Evolutionary conservation across 2,329 filamentous ascomycete species (phyloP).

Genomic region (Claviceps humidiphila): DNA sequence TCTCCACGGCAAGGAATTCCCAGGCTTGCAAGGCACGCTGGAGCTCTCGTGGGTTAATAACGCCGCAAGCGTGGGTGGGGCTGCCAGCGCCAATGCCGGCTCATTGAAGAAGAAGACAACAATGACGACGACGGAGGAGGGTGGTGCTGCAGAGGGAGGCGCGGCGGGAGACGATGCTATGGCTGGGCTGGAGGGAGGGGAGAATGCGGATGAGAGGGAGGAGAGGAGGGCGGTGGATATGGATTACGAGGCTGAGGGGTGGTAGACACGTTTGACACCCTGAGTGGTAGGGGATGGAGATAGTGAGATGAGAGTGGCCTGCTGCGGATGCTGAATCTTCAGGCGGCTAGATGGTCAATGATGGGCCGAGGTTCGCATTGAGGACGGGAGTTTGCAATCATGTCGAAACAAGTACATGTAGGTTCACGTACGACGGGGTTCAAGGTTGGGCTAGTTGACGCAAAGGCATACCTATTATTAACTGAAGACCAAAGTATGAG

Average conservation of each 20-base stretch:
- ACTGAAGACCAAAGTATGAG: too few species aligned
- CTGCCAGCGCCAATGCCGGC: slow-evolving; percentile 3
- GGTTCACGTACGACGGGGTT: too few species aligned
- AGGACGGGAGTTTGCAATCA: too few species aligned
- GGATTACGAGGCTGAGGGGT: slow-evolving; percentile 38
- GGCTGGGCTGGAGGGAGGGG: slow-evolving; percentile 12
- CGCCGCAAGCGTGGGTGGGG: slow-evolving; percentile 13
- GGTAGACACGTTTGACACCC: not conserved
- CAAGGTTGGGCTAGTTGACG: too few species aligned
- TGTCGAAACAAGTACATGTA: too few species aligned
- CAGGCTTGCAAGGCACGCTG: slow-evolving; percentile 47
- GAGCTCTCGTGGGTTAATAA: slow-evolving; percentile 49
- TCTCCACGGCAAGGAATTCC: slow-evolving; percentile 42
- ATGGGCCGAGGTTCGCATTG: too few species aligned
- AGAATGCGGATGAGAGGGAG: slow-evolving; percentile 10
- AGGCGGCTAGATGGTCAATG: too few species aligned
- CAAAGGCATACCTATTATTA: too few species aligned
- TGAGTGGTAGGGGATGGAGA: too few species aligned
- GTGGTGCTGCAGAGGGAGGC: not conserved
- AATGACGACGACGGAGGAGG: slow-evolving; percentile 1
- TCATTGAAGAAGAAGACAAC: not conserved
- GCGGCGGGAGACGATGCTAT: slow-evolving; percentile 10
- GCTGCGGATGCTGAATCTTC: too few species aligned
- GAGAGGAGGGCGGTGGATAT: slow-evolving; percentile 24
- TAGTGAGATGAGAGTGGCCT: too few species aligned